A percentile compares a stretch with the other conserved stretches of the same genome.
Evolutionary conservation across 139 green algal species (phyloP).

Genomic region (Diplosphaera chodatii): DNA sequence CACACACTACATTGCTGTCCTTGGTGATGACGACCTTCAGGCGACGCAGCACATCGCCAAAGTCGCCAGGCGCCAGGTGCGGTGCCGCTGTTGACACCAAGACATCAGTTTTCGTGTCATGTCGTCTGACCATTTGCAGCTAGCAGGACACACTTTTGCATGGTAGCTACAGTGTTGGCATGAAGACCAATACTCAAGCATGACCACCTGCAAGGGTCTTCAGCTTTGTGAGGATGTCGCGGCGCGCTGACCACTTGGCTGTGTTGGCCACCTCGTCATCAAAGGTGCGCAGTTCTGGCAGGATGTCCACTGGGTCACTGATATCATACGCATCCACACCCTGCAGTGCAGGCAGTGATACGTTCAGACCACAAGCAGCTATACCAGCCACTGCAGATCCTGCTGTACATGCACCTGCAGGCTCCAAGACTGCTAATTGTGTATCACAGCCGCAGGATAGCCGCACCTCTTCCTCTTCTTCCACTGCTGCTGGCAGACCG

Average conservation of each 20-base stretch:
- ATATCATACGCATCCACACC: slow-evolving; percentile 75
- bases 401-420: too few species aligned
- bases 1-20: slow-evolving; percentile 75
- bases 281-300: slow-evolving; percentile 30
- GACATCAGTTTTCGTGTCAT: too few species aligned
- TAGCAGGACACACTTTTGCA: too few species aligned
- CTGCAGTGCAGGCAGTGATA: slow-evolving; percentile 8
- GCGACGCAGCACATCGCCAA: slow-evolving; percentile 53
- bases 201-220: slow-evolving; percentile 34
- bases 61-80: slow-evolving; percentile 52
- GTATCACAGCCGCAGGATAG: too few species aligned
- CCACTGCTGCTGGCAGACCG: too few species aligned
- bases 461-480: too few species aligned
- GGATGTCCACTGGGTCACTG: slow-evolving; percentile 58
- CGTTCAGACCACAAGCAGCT: too few species aligned
- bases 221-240: slow-evolving; percentile 56
- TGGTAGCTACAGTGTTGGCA: too few species aligned
- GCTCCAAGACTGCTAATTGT: too few species aligned
- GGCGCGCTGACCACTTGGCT: slow-evolving; percentile 86
- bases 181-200: too few species aligned
- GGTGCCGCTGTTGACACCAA: slow-evolving; percentile 6
- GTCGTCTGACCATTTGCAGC: too few species aligned
- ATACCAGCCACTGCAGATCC: too few species aligned
- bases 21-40: slow-evolving; percentile 79
- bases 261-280: slow-evolving; percentile 73